Evolutionary conservation across 306 rosid species (phyloP).

Genomic region (Cicer bijugum): DNA sequence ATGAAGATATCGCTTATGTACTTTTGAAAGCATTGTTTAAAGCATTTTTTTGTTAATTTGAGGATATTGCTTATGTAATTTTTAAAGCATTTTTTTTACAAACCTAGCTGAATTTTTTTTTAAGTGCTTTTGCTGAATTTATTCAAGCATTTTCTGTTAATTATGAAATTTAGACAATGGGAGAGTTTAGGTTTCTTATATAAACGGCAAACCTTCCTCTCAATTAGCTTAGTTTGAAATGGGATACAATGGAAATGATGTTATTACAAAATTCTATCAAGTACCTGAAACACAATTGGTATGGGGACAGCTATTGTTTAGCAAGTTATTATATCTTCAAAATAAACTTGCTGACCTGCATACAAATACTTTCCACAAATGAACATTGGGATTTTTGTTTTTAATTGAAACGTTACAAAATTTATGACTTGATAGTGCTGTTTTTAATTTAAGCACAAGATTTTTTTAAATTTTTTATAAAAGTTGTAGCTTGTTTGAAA

Average conservation of each 20-base stretch:
- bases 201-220: slow-evolving; percentile 15
- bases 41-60: not conserved
- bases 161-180: slow-evolving; percentile 24
- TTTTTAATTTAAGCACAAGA: not conserved
- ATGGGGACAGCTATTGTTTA: slow-evolving; percentile 22
- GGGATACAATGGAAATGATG: slow-evolving; percentile 40
- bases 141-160: slow-evolving; percentile 11
- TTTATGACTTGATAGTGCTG: slow-evolving; percentile 21
- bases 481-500: slow-evolving; percentile 12
- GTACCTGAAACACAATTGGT: slow-evolving; percentile 22
- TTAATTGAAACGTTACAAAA: not conserved
- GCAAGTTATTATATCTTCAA: slow-evolving; percentile 25
- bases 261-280: slow-evolving; percentile 24
- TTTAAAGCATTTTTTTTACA: not conserved
- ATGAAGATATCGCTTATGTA: no score
- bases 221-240: slow-evolving; percentile 30
- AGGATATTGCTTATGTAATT: slow-evolving; percentile 48
- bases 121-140: slow-evolving; percentile 13
- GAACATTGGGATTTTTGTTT: slow-evolving; percentile 6
- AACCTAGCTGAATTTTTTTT: not conserved
- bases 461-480: not conserved
- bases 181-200: slow-evolving; percentile 20
- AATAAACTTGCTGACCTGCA: slow-evolving; percentile 32
- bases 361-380: slow-evolving; percentile 8
- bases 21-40: no score